Conservation (phyloP, 305 asterid species). For the Fraxinus platypoda region DNA sequence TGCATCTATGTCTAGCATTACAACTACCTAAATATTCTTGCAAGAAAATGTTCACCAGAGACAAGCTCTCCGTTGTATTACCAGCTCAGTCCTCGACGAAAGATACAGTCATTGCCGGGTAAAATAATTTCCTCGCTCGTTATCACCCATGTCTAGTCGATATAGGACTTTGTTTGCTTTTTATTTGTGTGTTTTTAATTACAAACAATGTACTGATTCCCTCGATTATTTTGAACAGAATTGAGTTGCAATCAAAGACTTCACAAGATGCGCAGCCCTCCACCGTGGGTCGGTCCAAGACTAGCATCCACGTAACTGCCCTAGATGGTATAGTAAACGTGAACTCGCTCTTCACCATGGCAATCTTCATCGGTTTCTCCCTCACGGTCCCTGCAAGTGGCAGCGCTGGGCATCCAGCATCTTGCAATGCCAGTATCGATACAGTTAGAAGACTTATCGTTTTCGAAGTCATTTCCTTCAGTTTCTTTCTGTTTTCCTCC, state of each 20-base stretch:
- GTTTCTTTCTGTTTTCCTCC: conserved; percentile 39
- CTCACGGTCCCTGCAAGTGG: neutral
- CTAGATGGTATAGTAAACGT: conserved; percentile 37
- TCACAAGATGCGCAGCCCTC: neutral
- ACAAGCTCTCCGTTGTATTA: neutral
- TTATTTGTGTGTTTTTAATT: neutral
- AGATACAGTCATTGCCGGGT: neutral
- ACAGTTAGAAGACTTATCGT: conserved; percentile 20
- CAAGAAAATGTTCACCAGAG: neutral
- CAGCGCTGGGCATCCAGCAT: neutral
- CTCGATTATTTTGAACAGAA: neutral
- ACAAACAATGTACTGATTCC: neutral
- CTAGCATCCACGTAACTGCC: conserved; percentile 29
- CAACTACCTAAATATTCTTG: neutral
- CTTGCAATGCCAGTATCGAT: conserved; percentile 18
- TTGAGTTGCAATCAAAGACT: neutral
- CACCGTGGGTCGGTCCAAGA: conserved; percentile 9
- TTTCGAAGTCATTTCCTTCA: conserved; percentile 31
- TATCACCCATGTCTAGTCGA: neutral
- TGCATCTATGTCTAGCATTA: neutral
- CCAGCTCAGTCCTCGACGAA: neutral
- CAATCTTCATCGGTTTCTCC: conserved; percentile 37
- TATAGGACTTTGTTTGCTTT: neutral
- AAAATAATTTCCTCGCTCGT: neutral
- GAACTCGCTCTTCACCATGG: conserved; percentile 38